Evolutionary conservation across 1,139 yeast genomes (phyloP).

Genomic region (Meyerozyma carpophila): DNA sequence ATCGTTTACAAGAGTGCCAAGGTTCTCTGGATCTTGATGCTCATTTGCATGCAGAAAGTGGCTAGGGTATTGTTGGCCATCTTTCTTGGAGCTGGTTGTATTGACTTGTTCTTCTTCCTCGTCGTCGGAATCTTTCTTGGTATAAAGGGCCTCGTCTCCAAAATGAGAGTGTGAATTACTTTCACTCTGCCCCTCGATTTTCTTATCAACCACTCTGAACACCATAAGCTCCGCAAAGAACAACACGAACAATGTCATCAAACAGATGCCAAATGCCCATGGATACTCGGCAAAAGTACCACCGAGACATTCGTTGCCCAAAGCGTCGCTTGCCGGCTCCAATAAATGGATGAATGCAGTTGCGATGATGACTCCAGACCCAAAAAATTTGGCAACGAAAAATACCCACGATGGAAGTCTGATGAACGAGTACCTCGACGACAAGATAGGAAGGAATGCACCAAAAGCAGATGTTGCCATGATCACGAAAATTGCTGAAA

Average conservation of each 20-base stretch:
- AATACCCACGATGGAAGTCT: conserved; percentile 58
- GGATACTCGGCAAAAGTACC: conserved; percentile 53
- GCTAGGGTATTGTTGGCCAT: conserved; percentile 24
- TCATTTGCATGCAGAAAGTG: conserved; percentile 46
- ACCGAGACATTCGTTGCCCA: conserved; percentile 50
- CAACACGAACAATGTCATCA: conserved; percentile 46
- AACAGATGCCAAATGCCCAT: conserved; percentile 59
- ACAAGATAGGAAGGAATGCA: conserved; percentile 54
- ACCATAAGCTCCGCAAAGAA: conserved; percentile 56
- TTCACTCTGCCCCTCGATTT: conserved; percentile 10
- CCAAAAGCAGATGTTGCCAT: conserved; percentile 53
- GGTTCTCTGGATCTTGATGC: conserved; percentile 38
- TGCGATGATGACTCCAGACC: conserved; percentile 88
- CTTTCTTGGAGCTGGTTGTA: background rate
- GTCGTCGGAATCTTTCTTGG: conserved; percentile 17
- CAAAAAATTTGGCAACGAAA: conserved; percentile 75
- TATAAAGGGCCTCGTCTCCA: conserved; percentile 33
- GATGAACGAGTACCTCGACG: conserved; percentile 49
- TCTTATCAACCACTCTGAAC: conserved; percentile 43
- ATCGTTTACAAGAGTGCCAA: conserved; percentile 34
- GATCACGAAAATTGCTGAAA: conserved; percentile 69
- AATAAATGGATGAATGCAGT: conserved; percentile 83
- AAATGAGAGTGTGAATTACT: conserved; percentile 46
- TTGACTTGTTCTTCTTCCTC: conserved; percentile 10
- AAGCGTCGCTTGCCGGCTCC: conserved; percentile 65